Conservation (phyloP, 202 grass and related monocot genomes). For the Saccharum hybrid region DNA sequence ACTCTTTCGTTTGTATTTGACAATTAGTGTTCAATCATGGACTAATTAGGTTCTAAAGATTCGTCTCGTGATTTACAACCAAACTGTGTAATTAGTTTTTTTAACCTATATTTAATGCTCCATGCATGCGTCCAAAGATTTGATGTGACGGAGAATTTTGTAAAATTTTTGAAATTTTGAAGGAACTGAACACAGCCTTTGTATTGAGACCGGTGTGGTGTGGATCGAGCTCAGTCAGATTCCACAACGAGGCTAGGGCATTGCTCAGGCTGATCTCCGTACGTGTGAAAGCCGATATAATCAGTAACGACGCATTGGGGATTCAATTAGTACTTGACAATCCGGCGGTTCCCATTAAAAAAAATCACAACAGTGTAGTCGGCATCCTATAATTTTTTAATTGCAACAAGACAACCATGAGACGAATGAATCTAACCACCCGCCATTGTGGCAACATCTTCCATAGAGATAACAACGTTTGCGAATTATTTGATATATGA, state of each 20-base stretch:
- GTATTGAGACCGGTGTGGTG: not conserved
- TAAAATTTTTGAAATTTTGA: too few relatives aligned
- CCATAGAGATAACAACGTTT: not conserved
- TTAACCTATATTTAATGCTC: too few relatives aligned
- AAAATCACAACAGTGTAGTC: not conserved
- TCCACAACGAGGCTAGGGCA: not conserved
- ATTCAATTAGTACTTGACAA: not conserved
- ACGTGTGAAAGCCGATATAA: not conserved
- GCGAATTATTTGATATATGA: not conserved
- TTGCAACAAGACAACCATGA: not conserved
- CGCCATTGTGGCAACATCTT: not conserved
- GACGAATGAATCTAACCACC: not conserved
- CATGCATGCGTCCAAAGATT: too few relatives aligned
- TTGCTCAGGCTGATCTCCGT: not conserved
- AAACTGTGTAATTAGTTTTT: too few relatives aligned
- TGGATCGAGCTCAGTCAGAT: not conserved
- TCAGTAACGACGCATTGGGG: not conserved
- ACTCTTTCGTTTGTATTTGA: too few relatives aligned
- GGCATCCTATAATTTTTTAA: not conserved
- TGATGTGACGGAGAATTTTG: too few relatives aligned
- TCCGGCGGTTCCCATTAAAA: not conserved
- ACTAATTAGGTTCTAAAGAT: too few relatives aligned
- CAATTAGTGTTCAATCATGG: too few relatives aligned
- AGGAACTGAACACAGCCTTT: too few relatives aligned
- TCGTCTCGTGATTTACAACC: too few relatives aligned